Percentiles rank a stretch among this genome's conserved stretches.
These are phyloP conservation scores for Euphorbia pulcherrima DNA, from an alignment of 345 rosid genomes.

Conservation along the genomic window DNA sequence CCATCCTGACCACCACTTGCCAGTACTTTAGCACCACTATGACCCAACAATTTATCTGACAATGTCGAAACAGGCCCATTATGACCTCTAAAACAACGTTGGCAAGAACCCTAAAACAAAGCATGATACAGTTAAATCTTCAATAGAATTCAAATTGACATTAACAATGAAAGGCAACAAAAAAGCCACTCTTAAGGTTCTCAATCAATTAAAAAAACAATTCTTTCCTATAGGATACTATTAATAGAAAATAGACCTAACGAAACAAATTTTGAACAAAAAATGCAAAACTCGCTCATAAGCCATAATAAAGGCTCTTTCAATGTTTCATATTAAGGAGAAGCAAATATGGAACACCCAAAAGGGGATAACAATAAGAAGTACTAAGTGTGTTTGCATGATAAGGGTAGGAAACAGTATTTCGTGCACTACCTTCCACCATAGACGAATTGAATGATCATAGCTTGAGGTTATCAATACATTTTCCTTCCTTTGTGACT, in stretches of 20 bases:
- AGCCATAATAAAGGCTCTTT: neutral
- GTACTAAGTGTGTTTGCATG: neutral
- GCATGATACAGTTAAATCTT: neutral
- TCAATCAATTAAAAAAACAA: neutral
- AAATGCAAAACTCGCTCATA: neutral
- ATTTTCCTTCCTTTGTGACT: slow-evolving; percentile 39
- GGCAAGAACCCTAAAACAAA: slow-evolving; percentile 48
- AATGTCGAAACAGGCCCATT: slow-evolving; percentile 48
- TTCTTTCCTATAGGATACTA: too few species aligned
- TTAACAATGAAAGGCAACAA: neutral
- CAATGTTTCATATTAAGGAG: neutral
- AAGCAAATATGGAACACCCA: too few species aligned
- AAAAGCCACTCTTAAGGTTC: neutral
- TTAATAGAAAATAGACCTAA: too few species aligned
- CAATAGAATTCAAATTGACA: neutral
- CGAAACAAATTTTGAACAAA: neutral
- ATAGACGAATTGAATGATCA: slow-evolving; percentile 58
- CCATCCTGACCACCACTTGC: slow-evolving; percentile 77
- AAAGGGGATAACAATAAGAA: neutral
- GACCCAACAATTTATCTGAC: slow-evolving; percentile 59
- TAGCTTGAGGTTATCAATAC: slow-evolving; percentile 54
- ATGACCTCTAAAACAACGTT: slow-evolving; percentile 55
- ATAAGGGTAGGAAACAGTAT: slow-evolving; percentile 5
- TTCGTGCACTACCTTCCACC: slow-evolving; percentile 61
- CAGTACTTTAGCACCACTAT: slow-evolving; percentile 37